A percentile compares a stretch with the other conserved stretches of the same genome.
Conservation (phyloP, 1,284 basidiomycete genomes). For the Austroboletus niveus region DNA sequence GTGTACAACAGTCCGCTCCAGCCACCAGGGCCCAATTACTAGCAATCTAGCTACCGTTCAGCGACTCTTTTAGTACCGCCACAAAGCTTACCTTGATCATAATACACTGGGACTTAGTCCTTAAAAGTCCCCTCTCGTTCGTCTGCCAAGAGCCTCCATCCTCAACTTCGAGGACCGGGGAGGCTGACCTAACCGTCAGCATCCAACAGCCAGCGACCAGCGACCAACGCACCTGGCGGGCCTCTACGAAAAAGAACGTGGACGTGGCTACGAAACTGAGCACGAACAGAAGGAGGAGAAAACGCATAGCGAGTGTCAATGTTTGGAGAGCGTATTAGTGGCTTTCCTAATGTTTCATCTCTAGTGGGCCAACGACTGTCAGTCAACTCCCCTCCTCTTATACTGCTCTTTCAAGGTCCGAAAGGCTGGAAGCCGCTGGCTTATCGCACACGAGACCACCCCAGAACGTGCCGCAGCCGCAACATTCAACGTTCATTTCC, state of each 20-base stretch:
- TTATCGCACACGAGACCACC: slow-evolving; percentile 23
- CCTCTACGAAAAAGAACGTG: slow-evolving; percentile 33
- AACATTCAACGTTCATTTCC: slow-evolving; percentile 23
- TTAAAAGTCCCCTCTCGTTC: slow-evolving; percentile 28
- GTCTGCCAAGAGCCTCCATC: slow-evolving; percentile 6
- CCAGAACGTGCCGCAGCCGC: slow-evolving; percentile 22
- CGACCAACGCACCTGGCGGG: slow-evolving; percentile 23
- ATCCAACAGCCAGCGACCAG: neutral
- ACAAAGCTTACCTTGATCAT: slow-evolving; percentile 5
- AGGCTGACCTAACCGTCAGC: slow-evolving; percentile 21
- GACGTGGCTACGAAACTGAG: slow-evolving; percentile 29
- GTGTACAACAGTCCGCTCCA: neutral
- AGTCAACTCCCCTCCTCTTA: slow-evolving; percentile 17
- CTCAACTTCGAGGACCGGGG: slow-evolving; percentile 17
- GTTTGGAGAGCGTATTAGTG: neutral
- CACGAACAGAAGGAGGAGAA: slow-evolving; percentile 30
- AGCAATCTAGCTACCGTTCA: neutral
- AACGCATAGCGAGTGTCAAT: slow-evolving; percentile 19
- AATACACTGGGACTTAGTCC: slow-evolving; percentile 31
- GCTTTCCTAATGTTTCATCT: slow-evolving; percentile 29
- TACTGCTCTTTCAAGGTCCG: slow-evolving; percentile 27
- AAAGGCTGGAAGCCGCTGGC: neutral
- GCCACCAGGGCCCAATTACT: slow-evolving; percentile 13
- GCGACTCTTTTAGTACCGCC: neutral
- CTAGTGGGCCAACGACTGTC: slow-evolving; percentile 25